Evolutionary conservation across 2,329 filamentous ascomycete species (phyloP).

Genomic region (Epichloe bromicola): DNA sequence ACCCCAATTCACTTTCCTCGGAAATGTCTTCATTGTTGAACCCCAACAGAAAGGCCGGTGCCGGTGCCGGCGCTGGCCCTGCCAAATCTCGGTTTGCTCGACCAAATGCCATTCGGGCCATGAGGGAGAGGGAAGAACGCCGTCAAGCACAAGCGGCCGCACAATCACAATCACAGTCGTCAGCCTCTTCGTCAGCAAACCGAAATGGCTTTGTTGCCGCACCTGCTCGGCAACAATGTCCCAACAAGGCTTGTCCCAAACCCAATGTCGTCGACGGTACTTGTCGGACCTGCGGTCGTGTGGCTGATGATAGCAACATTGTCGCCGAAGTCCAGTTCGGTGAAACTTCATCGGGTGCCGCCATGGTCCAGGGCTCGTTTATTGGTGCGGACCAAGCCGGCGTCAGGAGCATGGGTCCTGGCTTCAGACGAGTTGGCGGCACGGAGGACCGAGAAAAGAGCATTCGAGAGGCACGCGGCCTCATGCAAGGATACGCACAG

Average conservation of each 20-base stretch:
- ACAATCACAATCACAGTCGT: constrained; percentile 8
- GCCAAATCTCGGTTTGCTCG: constrained; percentile 29
- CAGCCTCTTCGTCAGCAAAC: constrained; percentile 15
- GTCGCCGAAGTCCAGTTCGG: constrained; percentile 87
- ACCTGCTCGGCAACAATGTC: constrained; percentile 33
- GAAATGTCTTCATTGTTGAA: constrained; percentile 35
- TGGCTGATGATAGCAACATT: constrained; percentile 77
- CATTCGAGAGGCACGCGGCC: constrained; percentile 41
- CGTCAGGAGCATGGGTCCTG: constrained; percentile 53
- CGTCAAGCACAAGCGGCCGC: constrained; percentile 20
- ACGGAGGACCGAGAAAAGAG: constrained; percentile 46
- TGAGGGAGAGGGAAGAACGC: constrained; percentile 37
- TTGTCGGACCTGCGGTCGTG: constrained; percentile 73
- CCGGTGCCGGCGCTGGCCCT: constrained; percentile 13
- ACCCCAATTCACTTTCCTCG: background rate
- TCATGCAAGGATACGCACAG: constrained; percentile 50
- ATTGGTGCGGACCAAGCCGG: constrained; percentile 77
- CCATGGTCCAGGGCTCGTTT: constrained; percentile 81
- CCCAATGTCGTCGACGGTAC: constrained; percentile 52
- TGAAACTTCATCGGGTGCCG: constrained; percentile 72
- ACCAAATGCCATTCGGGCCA: constrained; percentile 35
- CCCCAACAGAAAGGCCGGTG: constrained; percentile 22
- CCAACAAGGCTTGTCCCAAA: constrained; percentile 46
- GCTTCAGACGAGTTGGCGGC: constrained; percentile 46
- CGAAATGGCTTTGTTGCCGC: constrained; percentile 19